Percentiles rank a stretch among this genome's conserved stretches.
Conservation (phyloP, 495 filamentous ascomycete genomes). For the Sabuloglossum arenarium region DNA sequence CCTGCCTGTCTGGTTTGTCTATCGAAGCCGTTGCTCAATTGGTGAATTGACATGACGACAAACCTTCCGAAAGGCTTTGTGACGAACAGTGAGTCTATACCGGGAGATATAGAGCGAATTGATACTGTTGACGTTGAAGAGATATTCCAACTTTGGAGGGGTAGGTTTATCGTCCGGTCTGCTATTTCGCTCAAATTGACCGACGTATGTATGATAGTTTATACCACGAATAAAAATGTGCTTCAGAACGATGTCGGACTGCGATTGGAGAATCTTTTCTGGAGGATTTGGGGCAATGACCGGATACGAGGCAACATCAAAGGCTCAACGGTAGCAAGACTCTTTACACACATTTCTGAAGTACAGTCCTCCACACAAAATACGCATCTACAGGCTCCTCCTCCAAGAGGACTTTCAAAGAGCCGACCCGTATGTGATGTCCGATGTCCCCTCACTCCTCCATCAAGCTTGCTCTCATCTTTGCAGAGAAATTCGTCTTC, state of each 20-base stretch:
- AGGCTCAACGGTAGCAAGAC: slow-evolving; percentile 18
- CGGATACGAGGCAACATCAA: slow-evolving; percentile 13
- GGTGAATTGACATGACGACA: slow-evolving; percentile 6
- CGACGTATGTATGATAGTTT: slow-evolving; percentile 16
- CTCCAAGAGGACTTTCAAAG: slow-evolving; percentile 3
- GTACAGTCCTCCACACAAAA: slow-evolving; percentile 9
- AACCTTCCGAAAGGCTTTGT: slow-evolving; percentile 16
- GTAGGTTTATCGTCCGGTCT: slow-evolving; percentile 12
- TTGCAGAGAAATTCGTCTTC: not conserved
- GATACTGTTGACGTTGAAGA: slow-evolving; percentile 18
- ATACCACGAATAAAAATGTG: slow-evolving; percentile 19
- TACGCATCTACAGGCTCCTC: slow-evolving; percentile 13
- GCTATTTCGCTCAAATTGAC: not conserved
- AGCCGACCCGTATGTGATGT: not conserved
- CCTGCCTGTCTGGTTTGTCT: not conserved
- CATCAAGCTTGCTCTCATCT: not conserved
- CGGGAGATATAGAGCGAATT: slow-evolving; percentile 14
- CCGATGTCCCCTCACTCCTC: not conserved
- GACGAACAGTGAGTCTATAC: slow-evolving; percentile 17
- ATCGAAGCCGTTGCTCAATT: not conserved
- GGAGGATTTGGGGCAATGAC: slow-evolving; percentile 27
- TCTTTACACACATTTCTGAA: slow-evolving; percentile 25
- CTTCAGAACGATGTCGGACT: slow-evolving; percentile 21
- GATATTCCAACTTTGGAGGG: slow-evolving; percentile 26
- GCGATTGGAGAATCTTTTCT: slow-evolving; percentile 31